These are phyloP conservation scores for Kwoniella europaea DNA, from an alignment of 768 basidiomycete species.

Conservation along the genomic window DNA sequence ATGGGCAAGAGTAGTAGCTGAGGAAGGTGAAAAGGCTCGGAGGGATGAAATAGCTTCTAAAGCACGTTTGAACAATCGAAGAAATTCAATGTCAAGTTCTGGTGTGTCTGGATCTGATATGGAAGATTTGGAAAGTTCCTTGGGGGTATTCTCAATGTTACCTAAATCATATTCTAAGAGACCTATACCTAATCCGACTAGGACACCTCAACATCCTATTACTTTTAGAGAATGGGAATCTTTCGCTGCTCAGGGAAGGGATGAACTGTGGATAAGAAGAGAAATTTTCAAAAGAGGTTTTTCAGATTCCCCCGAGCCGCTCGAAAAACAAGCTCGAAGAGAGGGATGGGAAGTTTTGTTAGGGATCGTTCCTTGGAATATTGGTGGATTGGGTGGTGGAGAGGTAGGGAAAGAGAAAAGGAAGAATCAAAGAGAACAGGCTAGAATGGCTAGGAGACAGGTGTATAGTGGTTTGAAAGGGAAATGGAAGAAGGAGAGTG, in stretches of 20 bases:
- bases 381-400: slow-evolving; percentile 66
- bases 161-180: slow-evolving; percentile 47
- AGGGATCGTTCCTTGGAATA: slow-evolving; percentile 81
- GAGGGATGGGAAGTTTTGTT: slow-evolving; percentile 90
- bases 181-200: slow-evolving; percentile 63
- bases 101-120: slow-evolving; percentile 37
- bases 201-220: slow-evolving; percentile 78
- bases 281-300: slow-evolving; percentile 57
- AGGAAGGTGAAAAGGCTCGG: slow-evolving; percentile 92
- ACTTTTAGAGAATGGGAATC: slow-evolving; percentile 72
- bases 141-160: slow-evolving; percentile 51
- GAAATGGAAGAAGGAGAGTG: slow-evolving; percentile 73
- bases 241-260: slow-evolving; percentile 58
- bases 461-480: slow-evolving; percentile 73
- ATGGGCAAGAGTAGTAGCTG: slow-evolving; percentile 92
- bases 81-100: not conserved
- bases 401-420: slow-evolving; percentile 67
- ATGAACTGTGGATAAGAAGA: slow-evolving; percentile 54
- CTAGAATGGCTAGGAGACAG: slow-evolving; percentile 57
- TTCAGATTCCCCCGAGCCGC: slow-evolving; percentile 34
- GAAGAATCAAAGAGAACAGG: slow-evolving; percentile 62
- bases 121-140: slow-evolving; percentile 52
- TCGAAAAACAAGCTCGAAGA: slow-evolving; percentile 62
- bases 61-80: slow-evolving; percentile 59
- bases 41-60: slow-evolving; percentile 67